Evolutionary conservation across 495 filamentous ascomycete species (phyloP).

Genomic region (Annulohypoxylon maeteangense): DNA sequence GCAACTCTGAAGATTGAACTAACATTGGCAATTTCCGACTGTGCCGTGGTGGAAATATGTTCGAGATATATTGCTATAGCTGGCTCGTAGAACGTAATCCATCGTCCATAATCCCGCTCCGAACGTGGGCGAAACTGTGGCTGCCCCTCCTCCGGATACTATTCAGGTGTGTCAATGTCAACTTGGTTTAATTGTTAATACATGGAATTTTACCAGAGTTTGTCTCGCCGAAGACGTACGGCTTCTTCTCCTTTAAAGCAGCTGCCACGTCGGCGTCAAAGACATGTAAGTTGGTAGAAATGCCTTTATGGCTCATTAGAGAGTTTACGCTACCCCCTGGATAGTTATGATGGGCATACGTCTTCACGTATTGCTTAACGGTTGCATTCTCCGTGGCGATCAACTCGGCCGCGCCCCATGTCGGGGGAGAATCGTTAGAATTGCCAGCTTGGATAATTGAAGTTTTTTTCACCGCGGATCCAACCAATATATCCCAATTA

Average conservation of each 20-base stretch:
- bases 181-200: background rate
- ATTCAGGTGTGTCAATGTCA: background rate
- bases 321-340: slow-evolving; percentile 61
- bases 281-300: slow-evolving; percentile 57
- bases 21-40: slow-evolving; percentile 66
- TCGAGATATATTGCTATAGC: slow-evolving; percentile 58
- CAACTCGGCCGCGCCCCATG: slow-evolving; percentile 62
- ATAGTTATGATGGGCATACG: slow-evolving; percentile 70
- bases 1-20: no score
- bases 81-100: slow-evolving; percentile 65
- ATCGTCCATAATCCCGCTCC: slow-evolving; percentile 70
- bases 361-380: slow-evolving; percentile 60
- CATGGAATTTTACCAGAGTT: slow-evolving; percentile 59
- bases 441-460: slow-evolving; percentile 68
- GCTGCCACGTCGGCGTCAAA: slow-evolving; percentile 64
- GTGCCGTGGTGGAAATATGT: slow-evolving; percentile 72
- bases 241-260: slow-evolving; percentile 56
- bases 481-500: slow-evolving; percentile 64
- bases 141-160: slow-evolving; percentile 61
- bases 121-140: slow-evolving; percentile 66
- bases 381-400: slow-evolving; percentile 60
- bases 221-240: slow-evolving; percentile 69
- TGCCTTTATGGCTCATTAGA: slow-evolving; percentile 64
- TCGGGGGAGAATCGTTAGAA: slow-evolving; percentile 63
- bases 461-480: slow-evolving; percentile 56